Evolutionary conservation across 805 yeast genomes (phyloP).

Genomic region (Yamadazyma sp.): DNA sequence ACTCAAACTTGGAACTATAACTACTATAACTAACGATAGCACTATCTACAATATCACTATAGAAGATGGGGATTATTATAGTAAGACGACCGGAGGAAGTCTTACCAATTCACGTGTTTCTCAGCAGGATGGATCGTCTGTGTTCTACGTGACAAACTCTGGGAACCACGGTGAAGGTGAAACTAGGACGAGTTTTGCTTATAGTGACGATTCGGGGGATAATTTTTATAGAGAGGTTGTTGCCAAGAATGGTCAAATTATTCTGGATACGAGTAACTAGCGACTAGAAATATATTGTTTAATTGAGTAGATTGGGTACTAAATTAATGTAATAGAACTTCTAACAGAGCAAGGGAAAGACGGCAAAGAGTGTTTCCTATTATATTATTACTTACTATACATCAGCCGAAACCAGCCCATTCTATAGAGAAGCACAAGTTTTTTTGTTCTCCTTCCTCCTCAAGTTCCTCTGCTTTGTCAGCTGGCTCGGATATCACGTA

Average conservation of each 20-base stretch:
- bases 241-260: constrained; percentile 27
- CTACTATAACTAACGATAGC: not conserved
- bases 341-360: too few relatives aligned
- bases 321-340: too few relatives aligned
- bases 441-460: constrained; percentile 1
- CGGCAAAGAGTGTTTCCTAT: too few relatives aligned
- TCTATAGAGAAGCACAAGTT: constrained; percentile 62
- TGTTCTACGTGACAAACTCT: constrained; percentile 20
- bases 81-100: constrained; percentile 18
- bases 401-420: constrained; percentile 94
- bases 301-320: too few relatives aligned
- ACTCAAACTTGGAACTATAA: not conserved
- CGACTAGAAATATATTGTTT: too few relatives aligned
- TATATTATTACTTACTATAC: too few relatives aligned
- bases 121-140: constrained; percentile 33
- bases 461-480: too few relatives aligned
- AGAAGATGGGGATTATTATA: constrained; percentile 18
- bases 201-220: not conserved
- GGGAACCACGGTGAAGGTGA: constrained; percentile 34
- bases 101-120: constrained; percentile 14
- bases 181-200: constrained; percentile 30
- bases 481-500: constrained; percentile 55
- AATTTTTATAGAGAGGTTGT: constrained; percentile 32
- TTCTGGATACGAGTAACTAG: constrained; percentile 1
- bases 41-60: constrained; percentile 8